These are phyloP conservation scores for Scheffersomyces stipitis DNA, from an alignment of 805 yeast species.

Conservation along the genomic window DNA sequence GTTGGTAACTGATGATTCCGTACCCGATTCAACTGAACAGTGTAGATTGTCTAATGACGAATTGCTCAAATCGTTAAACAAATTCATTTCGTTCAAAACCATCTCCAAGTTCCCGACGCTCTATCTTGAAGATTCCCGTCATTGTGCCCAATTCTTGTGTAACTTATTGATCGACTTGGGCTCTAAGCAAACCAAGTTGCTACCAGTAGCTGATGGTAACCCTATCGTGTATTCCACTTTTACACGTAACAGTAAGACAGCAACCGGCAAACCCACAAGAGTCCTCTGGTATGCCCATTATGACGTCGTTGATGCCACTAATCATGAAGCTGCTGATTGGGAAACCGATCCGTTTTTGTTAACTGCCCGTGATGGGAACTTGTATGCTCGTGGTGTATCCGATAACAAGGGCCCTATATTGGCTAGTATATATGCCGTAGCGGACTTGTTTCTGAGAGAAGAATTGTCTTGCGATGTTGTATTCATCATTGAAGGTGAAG, in stretches of 20 bases:
- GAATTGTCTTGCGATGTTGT: constrained; percentile 69
- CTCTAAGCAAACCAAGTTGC: constrained; percentile 59
- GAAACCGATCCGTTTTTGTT: constrained; percentile 73
- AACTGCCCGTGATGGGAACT: constrained; percentile 76
- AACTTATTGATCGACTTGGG: constrained; percentile 67
- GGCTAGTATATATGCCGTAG: constrained; percentile 85
- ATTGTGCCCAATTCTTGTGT: constrained; percentile 77
- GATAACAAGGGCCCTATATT: constrained; percentile 94
- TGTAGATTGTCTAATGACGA: constrained; percentile 52
- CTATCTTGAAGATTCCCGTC: constrained; percentile 74
- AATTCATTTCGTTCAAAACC: constrained; percentile 68
- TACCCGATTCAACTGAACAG: constrained; percentile 2
- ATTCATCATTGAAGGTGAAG: constrained; percentile 91
- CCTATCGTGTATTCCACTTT: constrained; percentile 84
- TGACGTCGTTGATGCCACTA: constrained; percentile 84
- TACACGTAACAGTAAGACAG: constrained; percentile 36
- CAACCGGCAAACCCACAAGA: constrained; percentile 25
- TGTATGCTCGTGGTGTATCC: constrained; percentile 89
- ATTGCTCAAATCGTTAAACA: constrained; percentile 60
- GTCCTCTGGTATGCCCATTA: constrained; percentile 94
- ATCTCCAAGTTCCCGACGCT: constrained; percentile 72
- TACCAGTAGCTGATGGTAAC: constrained; percentile 76
- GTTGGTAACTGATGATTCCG: constrained; percentile 5
- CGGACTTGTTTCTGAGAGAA: constrained; percentile 55
- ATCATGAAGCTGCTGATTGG: constrained; percentile 58